Evolutionary conservation across 139 green algal genomes (phyloP).

Genomic region (Coccomyxa sp.): DNA sequence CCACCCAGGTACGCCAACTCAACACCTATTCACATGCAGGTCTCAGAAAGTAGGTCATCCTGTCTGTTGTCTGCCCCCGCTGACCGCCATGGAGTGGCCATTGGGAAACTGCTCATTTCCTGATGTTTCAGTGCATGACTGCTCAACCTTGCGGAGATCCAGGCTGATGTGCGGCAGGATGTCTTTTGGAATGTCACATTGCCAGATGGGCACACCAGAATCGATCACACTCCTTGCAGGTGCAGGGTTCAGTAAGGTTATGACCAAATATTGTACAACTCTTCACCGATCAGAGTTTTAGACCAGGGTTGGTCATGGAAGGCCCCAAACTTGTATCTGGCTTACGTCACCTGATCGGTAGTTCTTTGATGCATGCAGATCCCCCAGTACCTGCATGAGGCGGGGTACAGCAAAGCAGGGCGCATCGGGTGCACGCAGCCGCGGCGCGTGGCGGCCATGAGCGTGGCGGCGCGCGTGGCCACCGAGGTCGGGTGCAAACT

Average conservation of each 20-base stretch:
- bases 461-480: slow-evolving; percentile 87
- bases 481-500: slow-evolving; percentile 91
- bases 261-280: too few relatives aligned
- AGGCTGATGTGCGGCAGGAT: too few relatives aligned
- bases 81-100: too few relatives aligned
- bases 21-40: not conserved
- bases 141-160: not conserved
- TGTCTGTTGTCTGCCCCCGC: too few relatives aligned
- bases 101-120: too few relatives aligned
- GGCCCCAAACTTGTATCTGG: too few relatives aligned
- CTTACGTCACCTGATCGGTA: too few relatives aligned
- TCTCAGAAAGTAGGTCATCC: not conserved
- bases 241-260: not conserved
- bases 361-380: slow-evolving; percentile 52
- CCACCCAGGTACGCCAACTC: slow-evolving; percentile 61
- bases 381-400: slow-evolving; percentile 97
- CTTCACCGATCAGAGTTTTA: too few relatives aligned
- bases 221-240: too few relatives aligned
- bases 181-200: not conserved
- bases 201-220: not conserved
- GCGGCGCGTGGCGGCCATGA: slow-evolving; percentile 93
- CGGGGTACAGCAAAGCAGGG: slow-evolving; percentile 84
- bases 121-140: too few relatives aligned
- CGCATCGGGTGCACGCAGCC: slow-evolving; percentile 93
- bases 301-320: too few relatives aligned